These are phyloP conservation scores for Daldinia sp. DNA, from an alignment of 2,329 filamentous ascomycete genomes.

Conservation along the genomic window DNA sequence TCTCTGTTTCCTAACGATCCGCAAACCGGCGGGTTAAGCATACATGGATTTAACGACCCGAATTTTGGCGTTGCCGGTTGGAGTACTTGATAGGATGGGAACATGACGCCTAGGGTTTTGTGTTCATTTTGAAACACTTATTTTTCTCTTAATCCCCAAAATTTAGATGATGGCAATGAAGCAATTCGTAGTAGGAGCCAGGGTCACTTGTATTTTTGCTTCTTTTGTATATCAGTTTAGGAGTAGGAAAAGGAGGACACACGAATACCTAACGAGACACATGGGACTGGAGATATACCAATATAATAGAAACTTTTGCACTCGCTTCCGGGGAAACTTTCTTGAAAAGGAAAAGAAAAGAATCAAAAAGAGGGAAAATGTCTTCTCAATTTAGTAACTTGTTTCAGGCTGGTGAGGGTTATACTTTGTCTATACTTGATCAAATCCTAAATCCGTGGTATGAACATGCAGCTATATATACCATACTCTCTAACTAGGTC, in stretches of 20 bases:
- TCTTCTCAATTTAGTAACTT: background rate
- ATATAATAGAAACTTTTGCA: conserved; percentile 13
- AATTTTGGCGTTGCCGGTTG: conserved; percentile 52
- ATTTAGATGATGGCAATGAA: conserved; percentile 36
- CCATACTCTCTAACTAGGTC: no score
- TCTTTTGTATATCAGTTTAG: conserved; percentile 4
- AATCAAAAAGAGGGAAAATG: background rate
- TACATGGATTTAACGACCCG: conserved; percentile 56
- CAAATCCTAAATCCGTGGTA: background rate
- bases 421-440: background rate
- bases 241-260: background rate
- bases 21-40: conserved; percentile 55
- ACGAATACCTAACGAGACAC: conserved; percentile 12
- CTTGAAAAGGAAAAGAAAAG: no score
- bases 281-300: conserved; percentile 28
- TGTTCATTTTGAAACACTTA: conserved; percentile 15
- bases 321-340: conserved; percentile 3
- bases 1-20: conserved; percentile 56
- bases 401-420: background rate
- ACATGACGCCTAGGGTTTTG: conserved; percentile 7
- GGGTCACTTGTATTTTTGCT: background rate
- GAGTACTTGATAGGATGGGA: conserved; percentile 34
- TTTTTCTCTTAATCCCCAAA: conserved; percentile 1
- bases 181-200: conserved; percentile 32
- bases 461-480: background rate